Evolutionary conservation across 2,329 filamentous ascomycete species (phyloP), one percentile per base, ranked within the genome.

Genomic region (Verticillium alfalfae): DNA sequence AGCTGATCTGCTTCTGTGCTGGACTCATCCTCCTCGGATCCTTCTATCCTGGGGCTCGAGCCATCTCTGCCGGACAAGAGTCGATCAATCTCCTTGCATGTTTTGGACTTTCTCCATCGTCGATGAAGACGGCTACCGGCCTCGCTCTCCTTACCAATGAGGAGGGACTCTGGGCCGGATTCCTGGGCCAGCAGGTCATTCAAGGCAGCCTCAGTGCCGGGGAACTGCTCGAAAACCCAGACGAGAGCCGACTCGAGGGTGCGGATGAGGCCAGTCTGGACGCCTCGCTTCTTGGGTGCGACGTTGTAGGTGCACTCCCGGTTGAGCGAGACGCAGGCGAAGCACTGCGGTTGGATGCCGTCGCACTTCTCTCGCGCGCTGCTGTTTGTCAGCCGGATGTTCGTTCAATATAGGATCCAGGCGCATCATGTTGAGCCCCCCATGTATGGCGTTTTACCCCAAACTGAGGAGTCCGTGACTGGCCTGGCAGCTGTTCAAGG

Each of bases 241-340:
- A 87, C 88, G 60, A 90, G 79, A 10, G 88, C 83, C 54, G 90
- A 73, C 72, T 93, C 90, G 18, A 93, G 78, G 0, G 88, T 89
- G 38, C 89, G 84, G 60, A 93, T 88, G 69, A 93, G 92, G 16
- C 91, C 90, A n/a, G 90, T 90, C 67, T 90, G 90, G 12, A 93
- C 85, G 4, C 91, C 90, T 65, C 90, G 82, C 72, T 92, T 92
- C 74, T 91, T 92, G 8, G 88, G 86, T 60, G 86, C 87, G 60
- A 88, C 83, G 64, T 89, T 86, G 71, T 93, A 93, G 16, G 88
- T 87, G 72, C 91, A 93, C 38, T 79, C 72, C 57, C 89, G 81
- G 60, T 83, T 84, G 63, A 88, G 84, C 5, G 83, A 78, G 7
- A 81, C 79, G 74, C 90, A 92, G 2, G 88, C 88, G 56, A 84